A percentile compares a stretch with the other conserved stretches of the same genome.
Conservation (phyloP, 257 asterid species). For the Nicotiana tomentosiformis region DNA sequence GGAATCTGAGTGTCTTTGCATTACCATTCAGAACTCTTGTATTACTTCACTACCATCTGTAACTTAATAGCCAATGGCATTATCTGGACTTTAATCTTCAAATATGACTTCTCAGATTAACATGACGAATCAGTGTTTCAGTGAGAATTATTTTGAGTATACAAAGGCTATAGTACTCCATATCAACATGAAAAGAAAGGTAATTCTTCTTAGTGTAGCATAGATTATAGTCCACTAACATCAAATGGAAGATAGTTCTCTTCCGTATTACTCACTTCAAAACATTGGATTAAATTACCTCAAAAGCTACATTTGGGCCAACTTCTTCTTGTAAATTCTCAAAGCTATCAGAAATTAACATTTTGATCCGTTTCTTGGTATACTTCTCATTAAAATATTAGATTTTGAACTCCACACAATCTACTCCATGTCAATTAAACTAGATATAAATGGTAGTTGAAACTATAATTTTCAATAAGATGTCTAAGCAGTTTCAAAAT, state of each 20-base stretch:
- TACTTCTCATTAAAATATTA: not conserved
- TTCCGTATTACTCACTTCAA: not conserved
- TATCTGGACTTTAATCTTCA: not conserved
- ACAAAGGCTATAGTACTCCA: not conserved
- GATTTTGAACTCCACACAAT: not conserved
- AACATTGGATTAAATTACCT: not conserved
- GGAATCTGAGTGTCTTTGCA: not conserved
- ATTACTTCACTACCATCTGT: not conserved
- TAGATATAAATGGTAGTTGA: not conserved
- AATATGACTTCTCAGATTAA: constrained; percentile 1
- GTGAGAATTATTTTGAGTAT: not conserved
- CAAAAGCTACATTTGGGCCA: not conserved
- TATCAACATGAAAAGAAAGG: not conserved
- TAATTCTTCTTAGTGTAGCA: not conserved
- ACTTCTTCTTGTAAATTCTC: not conserved
- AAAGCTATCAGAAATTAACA: not conserved
- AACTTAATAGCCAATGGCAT: not conserved
- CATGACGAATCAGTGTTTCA: not conserved
- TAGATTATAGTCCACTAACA: too few species aligned
- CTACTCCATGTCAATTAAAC: not conserved
- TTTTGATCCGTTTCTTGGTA: not conserved
- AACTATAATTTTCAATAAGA: not conserved
- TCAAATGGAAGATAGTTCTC: not conserved
- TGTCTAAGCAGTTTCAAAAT: not conserved
- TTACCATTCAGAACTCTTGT: not conserved